phyloP scores from a whole-genome alignment of 148 eudicot species.

The Cornus kousa region DNA sequence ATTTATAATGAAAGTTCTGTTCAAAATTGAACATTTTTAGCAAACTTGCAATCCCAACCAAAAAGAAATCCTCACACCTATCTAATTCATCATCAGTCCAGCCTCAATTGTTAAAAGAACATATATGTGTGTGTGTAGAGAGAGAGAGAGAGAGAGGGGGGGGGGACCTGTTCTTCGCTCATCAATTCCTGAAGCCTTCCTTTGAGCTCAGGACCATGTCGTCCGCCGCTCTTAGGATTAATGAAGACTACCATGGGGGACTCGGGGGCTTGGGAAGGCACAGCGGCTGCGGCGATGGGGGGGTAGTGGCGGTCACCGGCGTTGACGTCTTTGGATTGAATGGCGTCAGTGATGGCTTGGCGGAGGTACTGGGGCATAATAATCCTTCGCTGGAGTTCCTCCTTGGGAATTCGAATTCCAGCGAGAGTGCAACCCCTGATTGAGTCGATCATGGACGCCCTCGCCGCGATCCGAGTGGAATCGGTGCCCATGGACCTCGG shows the following conservation, averaged over 20 bases:
- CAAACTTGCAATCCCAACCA: not conserved
- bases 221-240: slow-evolving; percentile 83
- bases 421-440: slow-evolving; percentile 52
- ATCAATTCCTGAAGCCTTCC: slow-evolving; percentile 65
- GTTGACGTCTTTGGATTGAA: slow-evolving; percentile 35
- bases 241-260: slow-evolving; percentile 75
- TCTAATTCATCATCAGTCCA: not conserved
- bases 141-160: not conserved
- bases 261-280: slow-evolving; percentile 33
- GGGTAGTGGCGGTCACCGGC: slow-evolving; percentile 26
- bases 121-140: not conserved
- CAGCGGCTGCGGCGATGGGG: slow-evolving; percentile 30
- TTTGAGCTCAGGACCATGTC: slow-evolving; percentile 75
- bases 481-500: slow-evolving; percentile 7
- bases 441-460: slow-evolving; percentile 72
- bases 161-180: slow-evolving; percentile 78
- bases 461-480: slow-evolving; percentile 27
- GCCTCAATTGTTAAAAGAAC: not conserved
- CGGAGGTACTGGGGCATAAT: slow-evolving; percentile 66
- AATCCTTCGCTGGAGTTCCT: slow-evolving; percentile 43
- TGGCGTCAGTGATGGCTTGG: slow-evolving; percentile 56
- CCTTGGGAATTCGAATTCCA: slow-evolving; percentile 46
- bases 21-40: not conserved
- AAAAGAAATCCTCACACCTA: not conserved
- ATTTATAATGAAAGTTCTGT: not conserved